Evolutionary conservation across 148 eudicot species (phyloP), one percentile per base, ranked within the genome.

Genomic region (Bassia scoparia): DNA sequence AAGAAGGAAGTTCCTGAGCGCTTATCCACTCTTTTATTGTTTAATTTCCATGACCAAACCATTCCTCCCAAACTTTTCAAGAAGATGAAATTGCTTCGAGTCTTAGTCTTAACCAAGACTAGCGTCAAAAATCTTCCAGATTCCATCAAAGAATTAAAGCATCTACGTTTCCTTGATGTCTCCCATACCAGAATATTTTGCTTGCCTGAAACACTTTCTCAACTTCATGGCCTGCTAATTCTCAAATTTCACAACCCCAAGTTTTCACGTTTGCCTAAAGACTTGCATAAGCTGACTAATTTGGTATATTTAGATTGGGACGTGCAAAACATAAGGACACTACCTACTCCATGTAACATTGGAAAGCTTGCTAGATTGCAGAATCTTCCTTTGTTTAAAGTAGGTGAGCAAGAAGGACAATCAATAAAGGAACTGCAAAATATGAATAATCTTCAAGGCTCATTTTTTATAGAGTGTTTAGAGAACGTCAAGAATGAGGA

Each of bases 341-440:
- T 53, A 23, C 18, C 14, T 48, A 17, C 5, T 9, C 78, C 72
- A 4, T 37, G 66, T 31, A 20, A 67, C 43, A 58, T 75, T 16
- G 78, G 72, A 7, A 10, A 67, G 5, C 72, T 75, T 41, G n/a
- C n/a, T 21, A 55, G 34, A 41, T 72, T 75, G 55, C 67, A 67
- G 17, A 74, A 13, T 4, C 76, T 74, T n/a, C 71, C 77, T 31
- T 20, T 74, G 13, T 74, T 54, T 24, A 21, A 23, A 0, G 54
- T 77, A 5, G 71, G 35, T 0, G 16, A 63, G 1, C 17, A 44
- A 15, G 11, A 13, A 21, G 71, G 71, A 21, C 44, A 72, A 16
- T 18, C 3, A 2, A 64, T 77, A 16, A 12, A 21, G 10, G 75
- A 77, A 52, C 33, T 77, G 56, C n/a, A 8, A 3, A 30, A 29